Evolutionary conservation across 805 yeast species (phyloP).

Genomic region (Candida ponderosae): DNA sequence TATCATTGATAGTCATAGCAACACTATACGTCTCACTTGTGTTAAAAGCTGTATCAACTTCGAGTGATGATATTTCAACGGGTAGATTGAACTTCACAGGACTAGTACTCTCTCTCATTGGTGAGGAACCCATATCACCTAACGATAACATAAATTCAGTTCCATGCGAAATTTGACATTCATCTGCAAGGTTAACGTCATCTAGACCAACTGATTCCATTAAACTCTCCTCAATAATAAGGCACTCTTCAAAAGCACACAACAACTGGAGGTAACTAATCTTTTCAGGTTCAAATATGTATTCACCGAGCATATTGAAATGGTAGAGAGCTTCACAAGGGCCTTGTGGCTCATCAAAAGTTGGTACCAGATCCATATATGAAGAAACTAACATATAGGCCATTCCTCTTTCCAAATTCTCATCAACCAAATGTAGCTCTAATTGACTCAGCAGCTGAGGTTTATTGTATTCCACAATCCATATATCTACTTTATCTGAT

Average conservation of each 20-base stretch:
- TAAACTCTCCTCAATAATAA: background rate
- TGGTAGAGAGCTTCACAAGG: constrained; percentile 5
- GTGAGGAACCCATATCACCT: no score
- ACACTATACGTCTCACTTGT: no score
- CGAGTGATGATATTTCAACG: no score
- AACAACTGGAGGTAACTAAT: constrained; percentile 3
- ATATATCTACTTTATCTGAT: background rate
- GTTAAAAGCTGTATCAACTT: no score
- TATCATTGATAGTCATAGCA: no score
- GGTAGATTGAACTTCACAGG: no score
- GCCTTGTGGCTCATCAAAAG: constrained; percentile 6
- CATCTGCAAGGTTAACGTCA: background rate
- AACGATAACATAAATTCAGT: no score
- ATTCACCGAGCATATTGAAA: background rate
- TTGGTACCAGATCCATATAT: constrained; percentile 12
- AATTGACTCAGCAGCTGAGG: background rate
- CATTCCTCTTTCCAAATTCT: constrained; percentile 9
- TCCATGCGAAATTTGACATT: background rate
- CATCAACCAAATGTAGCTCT: constrained; percentile 5
- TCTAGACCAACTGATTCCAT: background rate
- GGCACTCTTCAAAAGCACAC: background rate
- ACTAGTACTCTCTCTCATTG: no score
- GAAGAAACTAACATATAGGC: constrained; percentile 10
- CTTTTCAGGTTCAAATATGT: constrained; percentile 1
- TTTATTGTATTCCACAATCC: background rate